Base-by-base conservation (phyloP, 139 green algal species). In the Spirogloea muscicola region DNA sequence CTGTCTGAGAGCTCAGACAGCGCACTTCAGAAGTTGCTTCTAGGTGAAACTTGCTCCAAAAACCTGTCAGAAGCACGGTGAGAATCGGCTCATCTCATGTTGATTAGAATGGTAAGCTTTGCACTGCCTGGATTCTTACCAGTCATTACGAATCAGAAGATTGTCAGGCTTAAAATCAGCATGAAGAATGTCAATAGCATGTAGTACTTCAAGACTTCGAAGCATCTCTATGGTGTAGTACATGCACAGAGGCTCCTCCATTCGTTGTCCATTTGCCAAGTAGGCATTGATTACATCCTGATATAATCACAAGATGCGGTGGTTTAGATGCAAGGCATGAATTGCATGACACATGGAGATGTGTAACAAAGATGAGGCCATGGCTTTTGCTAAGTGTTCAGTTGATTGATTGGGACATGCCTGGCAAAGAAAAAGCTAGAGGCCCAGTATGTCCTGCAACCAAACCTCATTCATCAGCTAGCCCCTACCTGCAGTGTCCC, bases 221-320 rank as follows among this genome's bases (percentile, higher is more conserved):
- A 87, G 77, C 25, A 87, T 27, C 58, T 87, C 77, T 52, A 82
- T 74, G 5, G 82, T 74, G 76, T 87, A 87, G 67, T 81, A 87
- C 3, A 49, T 27, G 37, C 44, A 71, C 13, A 84, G 48, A 10
- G 18, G 25, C 72, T 84, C 60, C 2, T 61, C 37, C 66, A 82
- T 80, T 16, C 27, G 25, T 33, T 66, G 18, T 1, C 58, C 25
- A 10, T 25, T 43, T 5, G 0, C 46, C 58, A 78, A 61, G 46
- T 82, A 61, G 21, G 49, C 71, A 49, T 84, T 84, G 34, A 84
- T 16, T 42, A 58, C 51, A 42, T 82, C 75, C 75, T 82, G 75
- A 10, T n/a, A n/a, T n/a, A n/a, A n/a, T n/a, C n/a, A n/a, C n/a
- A n/a, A n/a, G n/a, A n/a, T n/a, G n/a, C n/a, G n/a, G n/a, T n/a